Percentiles rank a stretch among this genome's conserved stretches.
These are phyloP conservation scores for Cryptococcus sp. DNA, from an alignment of 1,284 basidiomycete genomes.

Conservation along the genomic window DNA sequence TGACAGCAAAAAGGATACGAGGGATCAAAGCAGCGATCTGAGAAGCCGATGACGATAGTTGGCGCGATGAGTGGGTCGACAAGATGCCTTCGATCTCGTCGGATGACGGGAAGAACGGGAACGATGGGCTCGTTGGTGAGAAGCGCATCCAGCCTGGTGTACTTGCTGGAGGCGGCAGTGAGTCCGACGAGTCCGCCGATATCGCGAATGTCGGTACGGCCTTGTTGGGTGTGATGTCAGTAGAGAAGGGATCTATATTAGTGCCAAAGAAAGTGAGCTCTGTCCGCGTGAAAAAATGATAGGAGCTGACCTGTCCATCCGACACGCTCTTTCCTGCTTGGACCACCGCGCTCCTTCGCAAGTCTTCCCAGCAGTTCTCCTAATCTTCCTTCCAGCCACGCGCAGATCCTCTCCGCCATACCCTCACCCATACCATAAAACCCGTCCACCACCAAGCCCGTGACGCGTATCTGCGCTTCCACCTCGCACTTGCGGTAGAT, in stretches of 20 bases:
- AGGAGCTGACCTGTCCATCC: constrained; percentile 17
- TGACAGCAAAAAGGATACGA: constrained; percentile 33
- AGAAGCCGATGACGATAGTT: constrained; percentile 15
- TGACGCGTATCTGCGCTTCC: constrained; percentile 44
- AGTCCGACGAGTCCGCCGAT: constrained; percentile 16
- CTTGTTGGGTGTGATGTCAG: constrained; percentile 5
- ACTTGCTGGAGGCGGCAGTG: not conserved
- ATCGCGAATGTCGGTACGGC: constrained; percentile 26
- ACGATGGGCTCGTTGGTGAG: constrained; percentile 30
- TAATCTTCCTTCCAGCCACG: constrained; percentile 53
- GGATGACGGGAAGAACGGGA: constrained; percentile 15
- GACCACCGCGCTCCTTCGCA: constrained; percentile 25
- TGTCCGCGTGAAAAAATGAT: not conserved
- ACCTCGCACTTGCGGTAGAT: constrained; percentile 53
- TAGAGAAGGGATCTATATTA: constrained; percentile 21
- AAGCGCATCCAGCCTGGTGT: constrained; percentile 35
- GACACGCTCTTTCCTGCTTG: not conserved
- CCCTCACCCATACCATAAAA: constrained; percentile 44
- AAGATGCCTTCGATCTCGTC: constrained; percentile 28
- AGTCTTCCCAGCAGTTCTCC: constrained; percentile 28
- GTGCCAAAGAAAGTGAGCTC: not conserved
- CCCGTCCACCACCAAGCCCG: constrained; percentile 40
- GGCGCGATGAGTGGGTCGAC: constrained; percentile 23
- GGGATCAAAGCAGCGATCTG: constrained; percentile 34
- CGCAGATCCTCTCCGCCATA: constrained; percentile 55